A percentile compares a stretch with the other conserved stretches of the same genome.
Conservation (phyloP, 164 flowering plant species). For the Kalanchoe fedtschenkoi region DNA sequence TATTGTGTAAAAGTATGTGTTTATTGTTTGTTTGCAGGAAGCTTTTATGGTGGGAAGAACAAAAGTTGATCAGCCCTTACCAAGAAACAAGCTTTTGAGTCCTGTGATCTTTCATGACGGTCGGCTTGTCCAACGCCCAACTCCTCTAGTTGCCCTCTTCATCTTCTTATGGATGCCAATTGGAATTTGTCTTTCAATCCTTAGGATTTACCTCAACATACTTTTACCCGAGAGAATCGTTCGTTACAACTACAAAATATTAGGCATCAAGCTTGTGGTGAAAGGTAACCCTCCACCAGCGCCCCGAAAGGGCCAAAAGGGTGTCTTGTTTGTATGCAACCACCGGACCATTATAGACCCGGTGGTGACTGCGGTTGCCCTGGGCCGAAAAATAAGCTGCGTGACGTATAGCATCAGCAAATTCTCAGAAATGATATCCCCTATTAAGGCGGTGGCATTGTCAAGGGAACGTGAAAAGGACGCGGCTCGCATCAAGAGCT, state of each 20-base stretch:
- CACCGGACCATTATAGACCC: conserved; percentile 57
- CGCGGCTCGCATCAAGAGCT: conserved; percentile 42
- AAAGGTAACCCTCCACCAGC: conserved; percentile 76
- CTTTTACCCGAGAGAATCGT: conserved; percentile 51
- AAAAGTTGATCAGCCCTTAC: conserved; percentile 43
- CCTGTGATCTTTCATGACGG: conserved; percentile 83
- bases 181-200: conserved; percentile 44
- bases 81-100: conserved; percentile 49
- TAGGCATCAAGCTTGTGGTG: conserved; percentile 50
- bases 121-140: conserved; percentile 64
- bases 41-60: conserved; percentile 62
- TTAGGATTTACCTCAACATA: conserved; percentile 49
- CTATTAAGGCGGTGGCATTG: conserved; percentile 62
- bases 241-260: conserved; percentile 36
- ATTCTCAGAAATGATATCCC: conserved; percentile 61
- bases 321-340: conserved; percentile 17
- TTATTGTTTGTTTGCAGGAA: conserved; percentile 38
- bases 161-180: conserved; percentile 75
- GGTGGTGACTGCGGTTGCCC: conserved; percentile 50
- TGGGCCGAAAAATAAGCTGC: conserved; percentile 59
- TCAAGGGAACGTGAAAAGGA: conserved; percentile 63
- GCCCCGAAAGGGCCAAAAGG: conserved; percentile 41
- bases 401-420: conserved; percentile 77
- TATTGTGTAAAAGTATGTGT: not conserved
- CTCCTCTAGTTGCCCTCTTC: conserved; percentile 46